These are phyloP conservation scores for Rhodotorula sp. DNA, from an alignment of 1,284 basidiomycete genomes.

Conservation along the genomic window DNA sequence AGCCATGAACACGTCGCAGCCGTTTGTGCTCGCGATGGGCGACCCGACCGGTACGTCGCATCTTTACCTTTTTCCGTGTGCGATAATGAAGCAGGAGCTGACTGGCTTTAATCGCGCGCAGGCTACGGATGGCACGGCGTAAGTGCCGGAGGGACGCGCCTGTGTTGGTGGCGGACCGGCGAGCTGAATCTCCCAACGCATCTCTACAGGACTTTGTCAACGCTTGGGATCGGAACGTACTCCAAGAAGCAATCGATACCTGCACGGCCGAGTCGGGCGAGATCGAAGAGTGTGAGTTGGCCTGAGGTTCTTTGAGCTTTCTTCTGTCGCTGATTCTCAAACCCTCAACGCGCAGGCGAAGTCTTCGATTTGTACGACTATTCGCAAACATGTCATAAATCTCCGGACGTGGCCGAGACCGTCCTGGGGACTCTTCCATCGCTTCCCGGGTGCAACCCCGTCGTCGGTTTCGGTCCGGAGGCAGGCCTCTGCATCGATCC, in stretches of 20 bases:
- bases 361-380: constrained; percentile 34
- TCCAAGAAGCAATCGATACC: constrained; percentile 58
- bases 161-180: too few relatives aligned
- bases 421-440: constrained; percentile 38
- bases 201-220: not conserved
- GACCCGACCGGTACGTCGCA: constrained; percentile 51
- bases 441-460: constrained; percentile 48
- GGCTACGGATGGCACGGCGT: constrained; percentile 48
- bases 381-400: constrained; percentile 48
- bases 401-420: constrained; percentile 49
- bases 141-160: not conserved
- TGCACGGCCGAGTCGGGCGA: constrained; percentile 54
- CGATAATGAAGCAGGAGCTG: not conserved
- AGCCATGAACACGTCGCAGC: constrained; percentile 50
- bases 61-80: not conserved
- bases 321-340: constrained; percentile 41
- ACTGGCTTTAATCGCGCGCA: not conserved
- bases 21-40: constrained; percentile 55
- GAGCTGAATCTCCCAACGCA: not conserved
- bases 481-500: constrained; percentile 33
- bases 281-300: constrained; percentile 53
- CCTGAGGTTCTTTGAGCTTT: too few relatives aligned
- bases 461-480: constrained; percentile 34
- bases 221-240: constrained; percentile 47
- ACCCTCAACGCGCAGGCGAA: constrained; percentile 24